Conservation (phyloP, 2,329 filamentous ascomycete species). For the Colletotrichum filicis region DNA sequence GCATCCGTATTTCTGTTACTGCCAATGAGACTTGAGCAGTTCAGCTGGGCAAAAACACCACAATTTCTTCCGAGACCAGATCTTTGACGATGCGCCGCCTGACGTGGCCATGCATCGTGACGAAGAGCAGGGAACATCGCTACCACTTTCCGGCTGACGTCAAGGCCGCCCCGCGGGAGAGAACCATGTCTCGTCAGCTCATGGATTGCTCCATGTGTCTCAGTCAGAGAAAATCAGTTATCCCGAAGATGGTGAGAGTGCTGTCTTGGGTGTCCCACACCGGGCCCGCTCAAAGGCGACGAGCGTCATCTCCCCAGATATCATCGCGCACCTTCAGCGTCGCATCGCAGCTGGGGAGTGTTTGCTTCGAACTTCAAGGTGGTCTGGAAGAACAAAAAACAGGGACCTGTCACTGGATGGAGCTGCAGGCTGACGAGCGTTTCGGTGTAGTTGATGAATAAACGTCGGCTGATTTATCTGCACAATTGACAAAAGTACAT, state of each 20-base stretch:
- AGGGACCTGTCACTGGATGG: background rate
- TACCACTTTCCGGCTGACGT: slow-evolving; percentile 2
- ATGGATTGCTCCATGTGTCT: background rate
- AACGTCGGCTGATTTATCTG: slow-evolving; percentile 15
- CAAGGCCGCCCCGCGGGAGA: background rate
- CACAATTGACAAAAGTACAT: background rate
- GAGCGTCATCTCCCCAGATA: background rate
- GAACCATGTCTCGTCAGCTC: background rate
- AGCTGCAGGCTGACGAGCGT: slow-evolving; percentile 24
- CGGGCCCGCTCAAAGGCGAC: background rate
- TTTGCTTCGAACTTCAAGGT: slow-evolving; percentile 12
- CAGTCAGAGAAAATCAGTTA: slow-evolving; percentile 1
- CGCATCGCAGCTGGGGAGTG: background rate
- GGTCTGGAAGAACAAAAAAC: background rate
- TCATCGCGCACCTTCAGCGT: slow-evolving; percentile 8
- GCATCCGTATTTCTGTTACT: background rate
- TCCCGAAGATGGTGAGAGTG: too few species aligned
- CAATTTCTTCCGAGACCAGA: background rate
- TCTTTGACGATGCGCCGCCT: background rate
- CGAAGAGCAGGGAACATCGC: background rate
- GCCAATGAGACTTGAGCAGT: background rate
- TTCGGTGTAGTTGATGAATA: background rate
- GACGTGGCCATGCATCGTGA: slow-evolving; percentile 21
- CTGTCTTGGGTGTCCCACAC: background rate
- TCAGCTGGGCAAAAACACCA: background rate